A percentile compares a stretch with the other conserved stretches of the same genome.
Evolutionary conservation across 2,329 filamentous ascomycete genomes (phyloP).

Genomic region (Plectosphaerella sp.): DNA sequence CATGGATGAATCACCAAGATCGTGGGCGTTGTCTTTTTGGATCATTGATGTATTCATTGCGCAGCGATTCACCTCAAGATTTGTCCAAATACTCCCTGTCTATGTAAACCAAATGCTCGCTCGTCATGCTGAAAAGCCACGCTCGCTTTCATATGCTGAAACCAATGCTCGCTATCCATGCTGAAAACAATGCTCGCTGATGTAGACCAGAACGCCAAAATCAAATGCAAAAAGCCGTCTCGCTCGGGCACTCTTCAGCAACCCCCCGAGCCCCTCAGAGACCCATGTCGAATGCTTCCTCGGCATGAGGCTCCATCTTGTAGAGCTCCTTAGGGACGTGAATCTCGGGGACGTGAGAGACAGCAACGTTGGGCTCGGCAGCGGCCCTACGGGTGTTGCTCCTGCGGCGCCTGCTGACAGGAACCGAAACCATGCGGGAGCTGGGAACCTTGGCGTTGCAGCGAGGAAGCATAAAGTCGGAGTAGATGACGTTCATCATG

Average conservation of each 20-base stretch:
- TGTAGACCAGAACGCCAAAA: too few relatives aligned
- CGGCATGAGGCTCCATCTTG: neutral
- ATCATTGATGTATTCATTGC: too few relatives aligned
- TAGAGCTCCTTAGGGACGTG: neutral
- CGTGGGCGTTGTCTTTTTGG: too few relatives aligned
- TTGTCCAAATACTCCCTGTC: too few relatives aligned
- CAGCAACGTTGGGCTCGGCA: neutral
- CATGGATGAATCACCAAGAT: too few relatives aligned
- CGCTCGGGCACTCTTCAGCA: neutral
- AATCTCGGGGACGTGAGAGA: neutral
- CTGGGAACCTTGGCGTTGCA: neutral
- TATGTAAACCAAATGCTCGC: too few relatives aligned
- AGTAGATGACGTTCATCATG: neutral
- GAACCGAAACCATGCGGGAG: neutral
- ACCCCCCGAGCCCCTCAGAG: neutral
- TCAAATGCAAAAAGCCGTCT: too few relatives aligned
- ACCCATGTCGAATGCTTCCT: neutral
- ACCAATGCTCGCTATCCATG: too few relatives aligned
- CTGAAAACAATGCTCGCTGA: too few relatives aligned
- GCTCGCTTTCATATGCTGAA: too few relatives aligned
- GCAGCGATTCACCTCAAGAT: too few relatives aligned
- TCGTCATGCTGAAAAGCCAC: too few relatives aligned
- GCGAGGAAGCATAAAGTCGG: neutral
- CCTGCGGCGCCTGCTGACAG: neutral
- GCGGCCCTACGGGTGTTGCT: neutral